phyloP scores from a whole-genome alignment of 306 rosid genomes.

The Cercis canadensis region DNA sequence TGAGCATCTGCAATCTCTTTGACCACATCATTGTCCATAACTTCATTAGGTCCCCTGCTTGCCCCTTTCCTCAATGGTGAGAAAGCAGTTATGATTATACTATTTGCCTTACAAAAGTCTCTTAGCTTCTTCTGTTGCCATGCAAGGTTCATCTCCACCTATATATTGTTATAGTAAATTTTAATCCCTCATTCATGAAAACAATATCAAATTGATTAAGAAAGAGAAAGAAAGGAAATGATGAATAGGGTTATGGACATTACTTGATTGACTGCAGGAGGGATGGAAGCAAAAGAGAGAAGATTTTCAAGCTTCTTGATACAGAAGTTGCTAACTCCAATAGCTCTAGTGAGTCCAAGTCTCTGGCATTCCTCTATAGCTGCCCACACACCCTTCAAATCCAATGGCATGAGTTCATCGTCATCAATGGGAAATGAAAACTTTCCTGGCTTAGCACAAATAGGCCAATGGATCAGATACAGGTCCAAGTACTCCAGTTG shows the following conservation, averaged over 20 bases:
- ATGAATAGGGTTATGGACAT: neutral
- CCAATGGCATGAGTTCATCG: conserved; percentile 39
- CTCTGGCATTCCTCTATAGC: too few species aligned
- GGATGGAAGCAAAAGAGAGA: conserved; percentile 35
- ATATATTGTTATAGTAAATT: neutral
- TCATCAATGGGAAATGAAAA: conserved; percentile 40
- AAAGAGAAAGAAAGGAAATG: too few species aligned
- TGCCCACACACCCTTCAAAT: too few species aligned
- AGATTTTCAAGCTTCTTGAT: conserved; percentile 49
- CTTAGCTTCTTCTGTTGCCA: conserved; percentile 48
- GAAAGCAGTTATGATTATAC: conserved; percentile 40
- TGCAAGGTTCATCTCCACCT: conserved; percentile 45
- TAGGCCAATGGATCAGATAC: conserved; percentile 58
- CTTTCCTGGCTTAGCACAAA: conserved; percentile 49
- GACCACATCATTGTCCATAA: conserved; percentile 32
- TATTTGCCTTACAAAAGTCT: conserved; percentile 41
- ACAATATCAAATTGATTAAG: too few species aligned
- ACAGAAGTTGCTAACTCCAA: conserved; percentile 69
- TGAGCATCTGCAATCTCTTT: conserved; percentile 30
- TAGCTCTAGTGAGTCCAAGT: conserved; percentile 6
- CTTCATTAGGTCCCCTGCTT: conserved; percentile 36
- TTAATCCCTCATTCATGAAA: too few species aligned
- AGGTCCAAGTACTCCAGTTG: conserved; percentile 57
- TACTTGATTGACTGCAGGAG: conserved; percentile 55
- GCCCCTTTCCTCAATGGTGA: conserved; percentile 42